Percentiles rank a stretch among this genome's conserved stretches.
Conservation (phyloP, 257 asterid genomes). For the Solanum microdontum region DNA sequence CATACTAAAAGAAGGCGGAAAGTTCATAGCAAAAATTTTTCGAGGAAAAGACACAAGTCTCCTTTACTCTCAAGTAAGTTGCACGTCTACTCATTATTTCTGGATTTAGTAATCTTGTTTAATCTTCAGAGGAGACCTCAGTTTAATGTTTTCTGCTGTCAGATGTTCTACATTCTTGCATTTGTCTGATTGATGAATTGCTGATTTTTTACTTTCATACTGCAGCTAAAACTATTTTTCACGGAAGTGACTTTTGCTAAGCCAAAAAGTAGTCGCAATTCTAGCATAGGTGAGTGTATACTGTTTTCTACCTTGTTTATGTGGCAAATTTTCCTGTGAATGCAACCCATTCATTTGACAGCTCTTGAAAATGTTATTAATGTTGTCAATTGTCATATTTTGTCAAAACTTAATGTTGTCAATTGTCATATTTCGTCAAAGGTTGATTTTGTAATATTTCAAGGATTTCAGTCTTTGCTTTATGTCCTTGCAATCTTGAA, state of each 20-base stretch:
- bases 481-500: neutral
- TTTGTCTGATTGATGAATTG: neutral
- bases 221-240: conserved; percentile 84
- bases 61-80: conserved; percentile 82
- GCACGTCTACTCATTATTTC: neutral
- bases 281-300: conserved; percentile 67
- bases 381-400: neutral
- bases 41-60: conserved; percentile 97
- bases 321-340: neutral
- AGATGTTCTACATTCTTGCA: neutral
- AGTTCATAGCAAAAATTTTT: conserved; percentile 89
- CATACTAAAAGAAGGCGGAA: conserved; percentile 82
- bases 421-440: neutral
- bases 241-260: conserved; percentile 89
- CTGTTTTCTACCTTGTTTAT: neutral
- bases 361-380: neutral
- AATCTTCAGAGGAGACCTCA: neutral
- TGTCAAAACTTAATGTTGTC: neutral
- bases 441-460: neutral
- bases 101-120: neutral
- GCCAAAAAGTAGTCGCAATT: conserved; percentile 98
- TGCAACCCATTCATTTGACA: neutral
- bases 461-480: neutral
- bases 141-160: neutral
- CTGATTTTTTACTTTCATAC: conserved; percentile 12